phyloP scores from a whole-genome alignment of 2,329 filamentous ascomycete species.

The Sclerotinia spermophila region DNA sequence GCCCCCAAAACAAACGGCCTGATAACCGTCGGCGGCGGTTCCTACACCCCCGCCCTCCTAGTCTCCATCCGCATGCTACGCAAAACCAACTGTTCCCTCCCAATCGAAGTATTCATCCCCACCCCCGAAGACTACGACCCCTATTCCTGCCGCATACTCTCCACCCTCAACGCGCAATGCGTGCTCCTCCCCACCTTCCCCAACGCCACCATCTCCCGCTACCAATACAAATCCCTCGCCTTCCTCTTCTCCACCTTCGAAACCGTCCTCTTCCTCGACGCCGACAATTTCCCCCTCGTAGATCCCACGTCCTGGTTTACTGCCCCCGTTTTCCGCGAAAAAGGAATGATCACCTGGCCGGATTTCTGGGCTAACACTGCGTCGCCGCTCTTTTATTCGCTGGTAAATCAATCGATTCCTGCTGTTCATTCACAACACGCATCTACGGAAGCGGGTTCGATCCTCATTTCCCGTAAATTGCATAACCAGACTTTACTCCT shows the following conservation, averaged over 20 bases:
- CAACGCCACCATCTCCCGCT: constrained; percentile 39
- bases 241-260: constrained; percentile 49
- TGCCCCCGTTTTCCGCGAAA: constrained; percentile 41
- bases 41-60: constrained; percentile 39
- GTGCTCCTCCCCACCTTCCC: constrained; percentile 39
- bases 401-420: constrained; percentile 30
- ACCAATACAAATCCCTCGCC: constrained; percentile 47
- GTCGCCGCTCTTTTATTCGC: constrained; percentile 40
- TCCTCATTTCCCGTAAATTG: constrained; percentile 7
- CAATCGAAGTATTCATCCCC: constrained; percentile 43
- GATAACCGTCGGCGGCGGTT: constrained; percentile 42
- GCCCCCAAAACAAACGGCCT: constrained; percentile 37
- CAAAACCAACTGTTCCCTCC: constrained; percentile 38
- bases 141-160: constrained; percentile 40
- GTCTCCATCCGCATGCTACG: constrained; percentile 43
- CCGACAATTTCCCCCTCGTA: constrained; percentile 44
- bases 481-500: constrained; percentile 9
- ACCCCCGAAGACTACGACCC: constrained; percentile 39
- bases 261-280: constrained; percentile 47
- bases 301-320: constrained; percentile 43
- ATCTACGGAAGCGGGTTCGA: constrained; percentile 17
- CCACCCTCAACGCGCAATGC: constrained; percentile 41
- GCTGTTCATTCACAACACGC: constrained; percentile 1
- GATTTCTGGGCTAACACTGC: constrained; percentile 45
- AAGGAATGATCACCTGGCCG: constrained; percentile 45